Evolutionary conservation across 352 stramenopile genomes (phyloP), one percentile per base, ranked within the genome.

Genomic region (Phytophthora pseudosyringae): DNA sequence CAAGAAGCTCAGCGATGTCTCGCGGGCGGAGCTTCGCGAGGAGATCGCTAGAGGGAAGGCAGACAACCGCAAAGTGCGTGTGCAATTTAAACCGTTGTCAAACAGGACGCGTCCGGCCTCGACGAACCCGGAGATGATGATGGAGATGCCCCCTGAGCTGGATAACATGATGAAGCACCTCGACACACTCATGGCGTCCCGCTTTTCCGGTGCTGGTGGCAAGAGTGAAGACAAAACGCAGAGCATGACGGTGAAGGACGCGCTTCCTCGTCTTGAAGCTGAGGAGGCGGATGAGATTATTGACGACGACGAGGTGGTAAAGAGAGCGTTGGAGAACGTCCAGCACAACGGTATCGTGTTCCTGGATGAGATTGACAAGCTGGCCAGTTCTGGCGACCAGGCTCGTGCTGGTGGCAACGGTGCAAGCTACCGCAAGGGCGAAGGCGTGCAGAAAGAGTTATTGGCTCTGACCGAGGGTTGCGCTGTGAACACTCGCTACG

Each of bases 301-400:
- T 38, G 80, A 91, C 51, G 86, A 94, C 13, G 82, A 91, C 28
- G 80, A 91, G 31, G 80, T 94, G 25, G 72, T 94, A 33, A 86
- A 90, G 64, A 76, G 67, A 5, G 86, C 86, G 4, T 66, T 94
- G 41, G 82, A 93, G 56, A 90, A 88, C 55, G 97, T 99, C 43
- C 96, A 99, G 78, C 90, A 99, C 76, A 98, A 96, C 62, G 98
- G 98, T 25, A 99, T 99, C 74, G 97, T 99, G 25, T 99, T 99
- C 69, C 97, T 99, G 56, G 98, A 99, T 80, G 98, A 99, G 75
- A 99, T 99, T 51, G 98, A 99, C 79, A 99, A 99, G 79, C 97
- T 99, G 46, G 97, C 97, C 39, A 94, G 82, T 40, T 76, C 86
- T 25, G 68, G 68, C 1, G 86, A 92, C 49, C 94, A 98, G 48